Evolutionary conservation across 164 flowering plant genomes (phyloP), one percentile per base, ranked within the genome.

Genomic region (Santalum album): DNA sequence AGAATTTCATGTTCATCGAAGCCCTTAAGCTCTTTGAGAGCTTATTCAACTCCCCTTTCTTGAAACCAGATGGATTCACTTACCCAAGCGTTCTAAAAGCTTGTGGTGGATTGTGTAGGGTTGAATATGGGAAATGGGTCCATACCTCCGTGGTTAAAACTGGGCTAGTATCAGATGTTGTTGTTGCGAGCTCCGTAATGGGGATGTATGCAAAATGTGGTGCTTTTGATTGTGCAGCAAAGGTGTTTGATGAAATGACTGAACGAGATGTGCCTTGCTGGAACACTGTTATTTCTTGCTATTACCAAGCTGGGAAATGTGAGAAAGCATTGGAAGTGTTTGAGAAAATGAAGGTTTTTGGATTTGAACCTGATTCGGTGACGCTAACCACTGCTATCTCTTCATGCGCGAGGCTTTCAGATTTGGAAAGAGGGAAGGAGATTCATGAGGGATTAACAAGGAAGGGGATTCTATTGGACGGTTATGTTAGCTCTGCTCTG

Each of bases 261-360:
- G 73, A 68, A 7, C 79, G 78, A 68, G 90, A 86, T 58, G 81
- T 77, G 50, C 71, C 78, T 0, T 68, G 78, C 54, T 86, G 94
- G 94, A 86, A 86, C 62, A 59, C 68, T 12, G 75, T 84, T 54
- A 74, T 86, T 35, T 84, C 90, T 25, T 72, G 83, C 57, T 82
- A 73, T 67, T 80, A 75, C 59, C 86, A 81, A 48, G 70, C 61
- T 58, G 88, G 85, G 57, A 57, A 72, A 51, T 66, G 55, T 50
- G 81, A 70, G 50, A 75, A 72, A 38, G 91, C 81, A 1, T 62
- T 87, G 73, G 72, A 75, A 18, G 53, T 72, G 46, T 84, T 75
- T 69, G 79, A 69, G 35, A 59, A 61, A 48, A 86, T 86, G 90
- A 77, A 53, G 57, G 50, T 45, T 6, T 50, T 53, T 10, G 85